Base-by-base conservation (phyloP, 495 filamentous ascomycete species). In the Echria macrotheca region DNA sequence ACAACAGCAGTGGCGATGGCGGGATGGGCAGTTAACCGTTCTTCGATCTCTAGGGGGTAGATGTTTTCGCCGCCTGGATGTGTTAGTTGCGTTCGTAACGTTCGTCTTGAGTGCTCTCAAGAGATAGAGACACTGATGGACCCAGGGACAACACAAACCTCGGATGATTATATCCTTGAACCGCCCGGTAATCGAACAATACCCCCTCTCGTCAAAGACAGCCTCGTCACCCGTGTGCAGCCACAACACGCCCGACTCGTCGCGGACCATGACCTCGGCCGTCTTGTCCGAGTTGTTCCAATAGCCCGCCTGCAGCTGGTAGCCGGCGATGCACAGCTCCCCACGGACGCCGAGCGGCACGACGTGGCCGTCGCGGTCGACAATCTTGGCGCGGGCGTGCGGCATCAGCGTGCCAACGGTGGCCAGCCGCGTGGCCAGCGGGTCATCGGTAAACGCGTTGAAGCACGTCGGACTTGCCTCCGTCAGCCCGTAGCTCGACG, bases 241-340 rank as follows among this genome's bases (percentile, higher is more conserved):
- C 84, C 84, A 87, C 29, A 78, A 59, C 11, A 76, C 69, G 0
- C 82, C 82, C 2, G 71, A 59, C 32, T 74, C 73, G 52, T 87
- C 83, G 6, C 71, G 67, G 15, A 72, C 57, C 63, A 86, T 75
- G 1, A 76, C 70, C 62, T 85, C 82, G 6, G 71, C 73, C 9
- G 83, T 86, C 69, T 85, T 84, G 53, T 78, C 75, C n/a, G 74
- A 73, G 59, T 86, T 84, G 38, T 80, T 75, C 81, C 81, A 87
- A 65, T 87, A 87, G 18, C 83, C 83, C 19, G 76, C 76, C 46
- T 80, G 80, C 26, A 87, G 63, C 64, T 83, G 79, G 58, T 84
- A 87, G 2, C 83, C 83, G 0, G 79, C 72, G 38, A 87, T 83
- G 59, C 80, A 85, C 42, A 87, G 68, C 58, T 87, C 83, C 12